phyloP scores from a whole-genome alignment of 176 grass and related monocot genomes.

The Saccharum officinarum region DNA sequence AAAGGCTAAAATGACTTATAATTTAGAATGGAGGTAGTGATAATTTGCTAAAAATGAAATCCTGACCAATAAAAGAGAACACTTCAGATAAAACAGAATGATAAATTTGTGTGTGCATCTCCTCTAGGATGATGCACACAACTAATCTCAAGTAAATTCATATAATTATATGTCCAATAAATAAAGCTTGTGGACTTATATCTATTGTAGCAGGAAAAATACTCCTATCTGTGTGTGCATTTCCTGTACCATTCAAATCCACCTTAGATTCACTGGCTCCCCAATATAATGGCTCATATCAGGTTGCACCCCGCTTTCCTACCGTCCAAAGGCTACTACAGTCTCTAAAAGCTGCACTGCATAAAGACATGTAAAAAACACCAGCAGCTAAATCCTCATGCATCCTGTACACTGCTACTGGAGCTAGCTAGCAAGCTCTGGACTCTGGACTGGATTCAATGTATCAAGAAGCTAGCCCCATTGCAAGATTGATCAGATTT shows the following conservation, averaged over 20 bases:
- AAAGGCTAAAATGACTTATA: too few species aligned
- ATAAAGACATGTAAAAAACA: slow-evolving; percentile 30
- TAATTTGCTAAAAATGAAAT: neutral
- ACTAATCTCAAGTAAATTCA: neutral
- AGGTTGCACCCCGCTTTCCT: slow-evolving; percentile 24
- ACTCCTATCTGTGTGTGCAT: neutral
- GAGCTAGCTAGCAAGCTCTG: neutral
- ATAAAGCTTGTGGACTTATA: neutral
- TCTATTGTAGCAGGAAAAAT: neutral
- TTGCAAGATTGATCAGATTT: slow-evolving; percentile 7
- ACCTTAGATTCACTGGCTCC: slow-evolving; percentile 1
- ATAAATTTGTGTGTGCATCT: neutral
- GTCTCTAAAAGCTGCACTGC: slow-evolving; percentile 28
- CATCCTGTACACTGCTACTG: slow-evolving; percentile 8
- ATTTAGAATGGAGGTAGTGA: neutral
- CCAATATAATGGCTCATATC: slow-evolving; percentile 17
- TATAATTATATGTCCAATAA: neutral
- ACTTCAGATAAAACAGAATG: neutral
- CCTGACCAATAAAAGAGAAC: neutral
- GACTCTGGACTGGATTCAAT: slow-evolving; percentile 18
- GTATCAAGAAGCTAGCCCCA: neutral
- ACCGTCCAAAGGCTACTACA: slow-evolving; percentile 18
- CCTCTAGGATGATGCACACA: too few species aligned
- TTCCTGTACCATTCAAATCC: neutral
- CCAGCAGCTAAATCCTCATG: slow-evolving; percentile 1